These are phyloP conservation scores for Eremochloa ophiuroides DNA, from an alignment of 176 grass and related monocot genomes.

Conservation along the genomic window DNA sequence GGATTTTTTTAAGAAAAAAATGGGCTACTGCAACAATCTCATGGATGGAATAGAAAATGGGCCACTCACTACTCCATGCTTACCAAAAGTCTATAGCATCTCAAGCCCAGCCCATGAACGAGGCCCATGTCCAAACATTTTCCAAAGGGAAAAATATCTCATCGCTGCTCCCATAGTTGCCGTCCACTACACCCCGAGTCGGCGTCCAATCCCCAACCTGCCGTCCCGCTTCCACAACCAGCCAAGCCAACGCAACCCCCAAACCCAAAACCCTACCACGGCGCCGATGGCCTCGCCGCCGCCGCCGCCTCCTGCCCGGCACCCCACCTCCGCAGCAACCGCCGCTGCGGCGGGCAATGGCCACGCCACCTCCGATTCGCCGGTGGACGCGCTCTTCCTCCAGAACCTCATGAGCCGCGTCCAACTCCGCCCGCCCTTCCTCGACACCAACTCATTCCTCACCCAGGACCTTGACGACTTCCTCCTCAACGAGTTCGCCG, in stretches of 20 bases:
- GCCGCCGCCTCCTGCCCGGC: conserved; percentile 15
- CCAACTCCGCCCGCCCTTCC: conserved; percentile 90
- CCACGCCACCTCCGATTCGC: conserved; percentile 13
- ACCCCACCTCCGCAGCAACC: conserved; percentile 13
- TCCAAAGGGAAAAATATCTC: conserved; percentile 22
- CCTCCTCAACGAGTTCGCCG: conserved; percentile 70
- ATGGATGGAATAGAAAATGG: background rate
- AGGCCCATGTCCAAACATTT: background rate
- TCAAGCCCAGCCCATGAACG: background rate
- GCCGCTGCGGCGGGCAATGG: background rate
- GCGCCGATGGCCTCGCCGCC: conserved; percentile 45
- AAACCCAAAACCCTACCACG: conserved; percentile 46
- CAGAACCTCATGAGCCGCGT: conserved; percentile 84
- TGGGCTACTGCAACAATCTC: background rate
- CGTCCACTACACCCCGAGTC: background rate
- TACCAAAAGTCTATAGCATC: background rate
- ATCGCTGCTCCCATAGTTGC: background rate
- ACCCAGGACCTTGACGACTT: conserved; percentile 77
- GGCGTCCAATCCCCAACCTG: no score
- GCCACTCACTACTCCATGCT: background rate
- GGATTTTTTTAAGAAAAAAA: background rate
- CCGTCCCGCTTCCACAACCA: background rate
- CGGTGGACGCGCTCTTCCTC: conserved; percentile 75
- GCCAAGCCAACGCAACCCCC: background rate
- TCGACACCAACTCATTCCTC: conserved; percentile 96